Evolutionary conservation across 2,329 filamentous ascomycete genomes (phyloP).

Genomic region (Monilinia polystroma): DNA sequence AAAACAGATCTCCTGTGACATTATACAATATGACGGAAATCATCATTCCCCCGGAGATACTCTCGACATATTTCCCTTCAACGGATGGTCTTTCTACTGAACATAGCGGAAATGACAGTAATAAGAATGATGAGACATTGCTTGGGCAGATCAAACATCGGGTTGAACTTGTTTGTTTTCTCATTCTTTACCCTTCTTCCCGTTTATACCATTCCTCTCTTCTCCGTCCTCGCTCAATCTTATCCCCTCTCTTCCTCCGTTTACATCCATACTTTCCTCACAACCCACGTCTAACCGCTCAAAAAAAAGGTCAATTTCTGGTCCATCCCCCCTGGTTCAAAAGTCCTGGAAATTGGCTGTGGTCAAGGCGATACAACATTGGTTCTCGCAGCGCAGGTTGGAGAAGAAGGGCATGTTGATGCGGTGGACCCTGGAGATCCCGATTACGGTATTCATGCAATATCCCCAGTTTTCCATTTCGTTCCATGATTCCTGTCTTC

Average conservation of each 20-base stretch:
- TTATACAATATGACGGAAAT: neutral
- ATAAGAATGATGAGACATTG: neutral
- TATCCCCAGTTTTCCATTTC: too few species aligned
- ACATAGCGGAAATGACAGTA: conserved; percentile 8
- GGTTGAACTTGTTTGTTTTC: conserved; percentile 3
- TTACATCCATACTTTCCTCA: too few species aligned
- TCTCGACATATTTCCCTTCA: conserved; percentile 29
- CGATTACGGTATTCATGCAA: conserved; percentile 45
- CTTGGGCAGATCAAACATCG: conserved; percentile 42
- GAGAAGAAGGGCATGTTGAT: conserved; percentile 47
- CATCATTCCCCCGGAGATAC: conserved; percentile 9
- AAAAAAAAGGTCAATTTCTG: conserved; percentile 38
- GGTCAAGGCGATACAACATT: conserved; percentile 59
- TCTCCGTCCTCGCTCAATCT: neutral
- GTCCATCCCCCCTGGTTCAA: conserved; percentile 43
- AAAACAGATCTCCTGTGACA: too few species aligned
- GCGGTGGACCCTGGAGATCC: conserved; percentile 53
- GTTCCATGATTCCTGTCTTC: too few species aligned
- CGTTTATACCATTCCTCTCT: neutral
- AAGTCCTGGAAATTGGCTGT: conserved; percentile 57
- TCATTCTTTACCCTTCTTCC: neutral
- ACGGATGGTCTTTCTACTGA: neutral
- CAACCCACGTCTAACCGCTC: neutral
- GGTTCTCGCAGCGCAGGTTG: conserved; percentile 51
- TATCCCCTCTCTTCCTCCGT: neutral